Evolutionary conservation across 2,329 filamentous ascomycete genomes (phyloP).

Genomic region (Paramyrothecium roridum): DNA sequence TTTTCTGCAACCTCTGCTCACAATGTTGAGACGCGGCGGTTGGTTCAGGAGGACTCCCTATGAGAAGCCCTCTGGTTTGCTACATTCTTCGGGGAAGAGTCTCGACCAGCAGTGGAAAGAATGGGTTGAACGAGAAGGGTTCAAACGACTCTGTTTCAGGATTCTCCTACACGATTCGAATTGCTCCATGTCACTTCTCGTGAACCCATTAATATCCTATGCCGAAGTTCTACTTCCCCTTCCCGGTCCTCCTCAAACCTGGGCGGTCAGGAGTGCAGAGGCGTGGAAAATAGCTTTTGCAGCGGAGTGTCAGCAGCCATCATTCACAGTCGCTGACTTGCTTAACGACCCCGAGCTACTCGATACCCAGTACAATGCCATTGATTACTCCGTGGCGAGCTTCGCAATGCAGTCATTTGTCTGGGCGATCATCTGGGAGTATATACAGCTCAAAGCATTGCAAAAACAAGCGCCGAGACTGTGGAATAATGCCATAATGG

Average conservation of each 20-base stretch:
- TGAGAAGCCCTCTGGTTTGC: slow-evolving; percentile 2
- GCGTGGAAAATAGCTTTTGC: slow-evolving; percentile 16
- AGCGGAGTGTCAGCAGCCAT: slow-evolving; percentile 4
- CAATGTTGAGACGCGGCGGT: slow-evolving; percentile 30
- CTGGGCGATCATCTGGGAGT: slow-evolving; percentile 26
- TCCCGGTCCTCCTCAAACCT: slow-evolving; percentile 15
- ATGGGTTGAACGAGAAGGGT: slow-evolving; percentile 25
- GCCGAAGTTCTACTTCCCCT: slow-evolving; percentile 23
- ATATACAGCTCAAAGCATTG: slow-evolving; percentile 21
- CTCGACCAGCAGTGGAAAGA: slow-evolving; percentile 18
- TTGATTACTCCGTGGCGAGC: slow-evolving; percentile 7
- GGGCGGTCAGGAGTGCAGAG: slow-evolving; percentile 18
- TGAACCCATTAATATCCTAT: slow-evolving; percentile 25
- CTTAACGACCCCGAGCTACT: slow-evolving; percentile 12
- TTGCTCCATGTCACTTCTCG: slow-evolving; percentile 22
- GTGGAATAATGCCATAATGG: slow-evolving; percentile 22
- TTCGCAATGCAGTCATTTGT: slow-evolving; percentile 15
- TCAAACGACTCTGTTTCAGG: slow-evolving; percentile 23
- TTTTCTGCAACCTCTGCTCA: slow-evolving; percentile 29
- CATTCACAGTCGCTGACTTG: slow-evolving; percentile 11
- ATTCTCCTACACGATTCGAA: slow-evolving; percentile 25
- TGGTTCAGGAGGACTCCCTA: slow-evolving; percentile 22
- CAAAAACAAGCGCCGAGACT: slow-evolving; percentile 15
- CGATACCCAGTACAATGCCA: neutral
- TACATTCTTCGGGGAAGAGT: neutral